These are phyloP conservation scores for Endocalyx cinctus DNA, from an alignment of 2,329 filamentous ascomycete genomes.

Conservation along the genomic window DNA sequence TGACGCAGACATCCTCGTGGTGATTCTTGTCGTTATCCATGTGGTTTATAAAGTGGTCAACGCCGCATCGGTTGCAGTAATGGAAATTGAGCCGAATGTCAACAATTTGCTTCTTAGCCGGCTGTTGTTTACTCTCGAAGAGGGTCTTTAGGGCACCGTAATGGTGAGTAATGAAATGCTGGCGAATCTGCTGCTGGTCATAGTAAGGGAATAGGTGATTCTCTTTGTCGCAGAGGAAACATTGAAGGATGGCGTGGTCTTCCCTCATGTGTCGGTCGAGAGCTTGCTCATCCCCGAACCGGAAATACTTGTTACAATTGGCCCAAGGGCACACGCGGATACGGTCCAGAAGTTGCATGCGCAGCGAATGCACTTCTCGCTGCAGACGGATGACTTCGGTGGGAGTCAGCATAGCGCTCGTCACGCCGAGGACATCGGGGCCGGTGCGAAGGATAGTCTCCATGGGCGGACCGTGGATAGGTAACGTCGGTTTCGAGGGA, in stretches of 20 bases:
- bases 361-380: conserved; percentile 28
- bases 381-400: conserved; percentile 35
- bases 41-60: conserved; percentile 5
- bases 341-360: conserved; percentile 30
- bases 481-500: conserved; percentile 28
- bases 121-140: background rate
- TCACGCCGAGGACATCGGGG: conserved; percentile 30
- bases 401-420: conserved; percentile 34
- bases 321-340: conserved; percentile 33
- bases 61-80: conserved; percentile 14
- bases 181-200: conserved; percentile 10
- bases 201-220: conserved; percentile 29
- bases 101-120: background rate
- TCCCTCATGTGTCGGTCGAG: conserved; percentile 32
- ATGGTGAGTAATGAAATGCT: conserved; percentile 18
- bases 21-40: conserved; percentile 5
- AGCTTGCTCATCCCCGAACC: conserved; percentile 19
- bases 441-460: conserved; percentile 34
- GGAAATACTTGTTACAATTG: conserved; percentile 31
- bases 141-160: conserved; percentile 11
- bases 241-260: conserved; percentile 26
- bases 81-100: background rate
- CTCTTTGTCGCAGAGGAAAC: conserved; percentile 21
- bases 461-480: conserved; percentile 28
- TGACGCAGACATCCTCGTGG: conserved; percentile 2